These are phyloP conservation scores for Nasturtium officinale DNA, from an alignment of 345 rosid species.

Conservation along the genomic window DNA sequence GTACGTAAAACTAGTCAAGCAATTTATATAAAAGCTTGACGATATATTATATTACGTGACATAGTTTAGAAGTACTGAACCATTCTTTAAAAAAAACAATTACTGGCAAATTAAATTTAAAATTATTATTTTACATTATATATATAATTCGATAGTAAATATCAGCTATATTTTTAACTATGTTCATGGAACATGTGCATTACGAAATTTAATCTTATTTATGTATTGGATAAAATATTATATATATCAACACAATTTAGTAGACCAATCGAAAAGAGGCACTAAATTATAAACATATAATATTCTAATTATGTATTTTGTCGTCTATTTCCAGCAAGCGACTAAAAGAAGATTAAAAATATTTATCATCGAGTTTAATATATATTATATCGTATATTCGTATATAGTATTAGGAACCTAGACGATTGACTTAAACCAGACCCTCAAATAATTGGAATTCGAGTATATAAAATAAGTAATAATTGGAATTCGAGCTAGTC, in stretches of 20 bases:
- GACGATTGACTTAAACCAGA: slow-evolving; percentile 33
- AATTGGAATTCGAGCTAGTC: slow-evolving; percentile 42
- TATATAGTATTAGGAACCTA: background rate
- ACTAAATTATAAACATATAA: slow-evolving; percentile 9
- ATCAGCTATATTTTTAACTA: background rate
- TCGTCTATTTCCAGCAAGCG: slow-evolving; percentile 34
- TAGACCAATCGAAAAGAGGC: slow-evolving; percentile 13
- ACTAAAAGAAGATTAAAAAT: background rate
- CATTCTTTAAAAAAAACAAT: background rate
- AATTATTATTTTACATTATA: too few relatives aligned
- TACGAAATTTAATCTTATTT: background rate
- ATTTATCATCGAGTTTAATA: background rate
- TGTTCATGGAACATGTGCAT: slow-evolving; percentile 1
- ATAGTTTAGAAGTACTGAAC: background rate
- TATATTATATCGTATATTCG: background rate
- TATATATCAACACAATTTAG: background rate
- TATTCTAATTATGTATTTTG: slow-evolving; percentile 27
- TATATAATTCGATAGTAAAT: background rate
- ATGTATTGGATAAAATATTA: background rate
- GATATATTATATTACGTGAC: background rate
- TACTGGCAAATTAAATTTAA: background rate
- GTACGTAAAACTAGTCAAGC: background rate
- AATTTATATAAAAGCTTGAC: too few relatives aligned
- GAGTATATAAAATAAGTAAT: slow-evolving; percentile 9
- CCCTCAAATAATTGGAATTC: slow-evolving; percentile 31